Base-by-base conservation (phyloP, 768 basidiomycete genomes). In the Mycena polygramma region DNA sequence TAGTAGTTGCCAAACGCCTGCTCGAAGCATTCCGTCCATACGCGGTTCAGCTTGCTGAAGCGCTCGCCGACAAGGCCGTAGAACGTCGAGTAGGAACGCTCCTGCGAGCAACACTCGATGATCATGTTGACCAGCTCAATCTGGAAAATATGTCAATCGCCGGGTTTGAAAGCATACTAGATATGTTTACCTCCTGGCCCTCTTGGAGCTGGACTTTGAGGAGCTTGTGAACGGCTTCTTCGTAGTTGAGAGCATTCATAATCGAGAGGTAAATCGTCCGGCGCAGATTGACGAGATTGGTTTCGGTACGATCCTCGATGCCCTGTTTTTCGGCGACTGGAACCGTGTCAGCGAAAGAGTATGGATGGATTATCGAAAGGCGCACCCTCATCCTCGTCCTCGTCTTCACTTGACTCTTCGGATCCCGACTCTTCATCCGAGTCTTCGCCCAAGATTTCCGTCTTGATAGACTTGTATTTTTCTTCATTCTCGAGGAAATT, bases 51-150 rank as follows among this genome's bases (percentile, higher is more conserved):
- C 82, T 98, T 97, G 83, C 94, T 92, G 83, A 99, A 96, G 24
- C 98, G 93, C 80, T 99, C 98, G 63, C 96, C 96, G 71, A 98
- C 87, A 24, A 99, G 90, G 15, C 98, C 98, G 77, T 97, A 99
- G 86, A 98, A 99, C n/a, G 88, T 94, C 2, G 94, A 95, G 80
- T 98, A 99, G 1, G 97, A 96, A 17, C 98, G 93, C 80, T 99
- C 98, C 84, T 99, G 98, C 2, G 98, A 99, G 80, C 98, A 99
- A 93, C 98, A 99, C 77, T 99, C 97, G 80, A 99, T 94, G 71
- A 99, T 89, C 98, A 99, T 99, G 86, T 99, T 98, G 79, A 94
- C 90, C 67, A 99, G 82, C 79, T 98, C 97, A 75, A 95, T 93
- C 95, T 98, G 76, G 4, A 43, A n/a, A 43, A 54, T n/a, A 8